phyloP scores from a whole-genome alignment of 2,329 filamentous ascomycete genomes.

The Claviceps monticola region DNA sequence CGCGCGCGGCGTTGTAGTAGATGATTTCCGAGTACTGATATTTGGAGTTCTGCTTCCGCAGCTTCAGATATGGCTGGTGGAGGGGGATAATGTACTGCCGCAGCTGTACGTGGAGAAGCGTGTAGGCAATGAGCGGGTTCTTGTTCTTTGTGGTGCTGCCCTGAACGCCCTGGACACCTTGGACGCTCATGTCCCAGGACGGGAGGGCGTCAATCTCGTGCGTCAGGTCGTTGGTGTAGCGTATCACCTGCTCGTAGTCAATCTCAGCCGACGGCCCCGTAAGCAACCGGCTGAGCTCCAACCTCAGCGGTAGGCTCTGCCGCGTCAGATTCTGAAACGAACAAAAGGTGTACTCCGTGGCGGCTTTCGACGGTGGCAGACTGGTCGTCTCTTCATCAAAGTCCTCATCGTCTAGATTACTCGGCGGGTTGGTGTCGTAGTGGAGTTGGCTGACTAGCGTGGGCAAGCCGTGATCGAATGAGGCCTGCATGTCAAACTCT shows the following conservation, averaged over 20 bases:
- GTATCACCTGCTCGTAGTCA: slow-evolving; percentile 48
- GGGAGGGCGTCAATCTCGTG: slow-evolving; percentile 47
- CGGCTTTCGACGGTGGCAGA: slow-evolving; percentile 36
- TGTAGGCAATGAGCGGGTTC: slow-evolving; percentile 45
- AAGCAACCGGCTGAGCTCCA: slow-evolving; percentile 43
- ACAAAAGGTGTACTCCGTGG: slow-evolving; percentile 41
- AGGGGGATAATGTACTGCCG: slow-evolving; percentile 48
- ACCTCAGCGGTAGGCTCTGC: slow-evolving; percentile 39
- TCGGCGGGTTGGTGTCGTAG: slow-evolving; percentile 39
- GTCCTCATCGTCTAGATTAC: slow-evolving; percentile 44
- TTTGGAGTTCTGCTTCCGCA: slow-evolving; percentile 44
- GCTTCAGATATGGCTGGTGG: slow-evolving; percentile 46
- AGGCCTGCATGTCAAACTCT: slow-evolving; percentile 48
- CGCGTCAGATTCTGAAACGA: slow-evolving; percentile 45
- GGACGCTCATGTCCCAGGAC: slow-evolving; percentile 33
- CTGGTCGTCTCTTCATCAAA: slow-evolving; percentile 39
- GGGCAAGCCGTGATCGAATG: slow-evolving; percentile 46
- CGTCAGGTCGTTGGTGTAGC: slow-evolving; percentile 46
- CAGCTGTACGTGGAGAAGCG: slow-evolving; percentile 45
- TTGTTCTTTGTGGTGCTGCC: slow-evolving; percentile 20
- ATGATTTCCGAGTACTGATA: slow-evolving; percentile 50
- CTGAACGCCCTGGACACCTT: slow-evolving; percentile 17
- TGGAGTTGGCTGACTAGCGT: slow-evolving; percentile 43
- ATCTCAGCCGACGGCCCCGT: slow-evolving; percentile 40
- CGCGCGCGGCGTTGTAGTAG: slow-evolving; percentile 48